Base-by-base conservation (phyloP, 2,329 filamentous ascomycete species). In the Colletotrichum paranaense region DNA sequence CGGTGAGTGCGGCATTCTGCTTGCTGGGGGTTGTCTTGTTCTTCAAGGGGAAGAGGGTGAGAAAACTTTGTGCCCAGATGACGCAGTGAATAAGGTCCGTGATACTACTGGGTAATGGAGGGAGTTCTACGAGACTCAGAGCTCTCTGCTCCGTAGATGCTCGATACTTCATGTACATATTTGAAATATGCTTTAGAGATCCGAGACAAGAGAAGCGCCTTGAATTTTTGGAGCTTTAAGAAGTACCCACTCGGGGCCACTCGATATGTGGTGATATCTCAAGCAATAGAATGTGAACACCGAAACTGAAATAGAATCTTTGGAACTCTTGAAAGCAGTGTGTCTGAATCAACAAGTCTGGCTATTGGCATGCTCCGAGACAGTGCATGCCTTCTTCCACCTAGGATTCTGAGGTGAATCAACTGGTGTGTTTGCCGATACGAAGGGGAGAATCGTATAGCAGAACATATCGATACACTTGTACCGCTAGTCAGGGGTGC, bases 1-100 rank as follows among this genome's bases (percentile, higher is more conserved):
- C 63, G 26, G 55, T 73, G 9, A 72, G 68, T 58, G 60, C 69
- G 30, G 64, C 59, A 9, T 65, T 73, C 14, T 67, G 68, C 19
- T 56, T 74, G 8, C 28, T 73, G 6, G 72, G 68, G 3, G 30
- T 74, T 12, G 12, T 65, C 1, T 11, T 74, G 11, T 74, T 62
- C 28, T 73, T 72, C 24, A 68, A 28, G 2, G 69, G 64, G 5
- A 72, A 72, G 65, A 46, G 24, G 14, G 58, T 68, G 6, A 56
- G 64, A 28, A 58, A 65, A 14, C 12, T 62, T 3, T 73, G 66
- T 35, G 60, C 55, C 49, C 70, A 14, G 7, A 42, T 69, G 46
- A 64, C 60, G 9, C 66, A 65, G 22, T 65, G 26, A 64, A 16
- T 8, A 3, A 62, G 9, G 16, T 22, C 7, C 2, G 4, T 1